Conservation (phyloP, 306 rosid species). For the Clitoria ternatea region DNA sequence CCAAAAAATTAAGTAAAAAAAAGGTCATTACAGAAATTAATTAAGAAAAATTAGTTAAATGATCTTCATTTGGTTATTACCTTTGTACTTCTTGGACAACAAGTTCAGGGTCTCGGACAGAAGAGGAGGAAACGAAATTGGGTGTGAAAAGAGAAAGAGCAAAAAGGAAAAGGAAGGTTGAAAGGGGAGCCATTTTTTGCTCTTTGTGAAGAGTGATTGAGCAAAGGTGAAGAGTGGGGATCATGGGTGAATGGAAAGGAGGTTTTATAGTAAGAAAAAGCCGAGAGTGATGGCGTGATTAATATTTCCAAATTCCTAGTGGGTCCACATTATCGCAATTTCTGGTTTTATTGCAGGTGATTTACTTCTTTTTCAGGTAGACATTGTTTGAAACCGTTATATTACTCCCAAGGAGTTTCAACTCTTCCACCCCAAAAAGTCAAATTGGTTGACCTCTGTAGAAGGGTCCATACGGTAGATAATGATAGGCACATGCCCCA, state of each 20-base stretch:
- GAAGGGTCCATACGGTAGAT: background rate
- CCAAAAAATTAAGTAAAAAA: too few relatives aligned
- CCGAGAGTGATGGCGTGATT: slow-evolving; percentile 97
- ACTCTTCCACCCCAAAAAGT: slow-evolving; percentile 22
- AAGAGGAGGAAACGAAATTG: slow-evolving; percentile 32
- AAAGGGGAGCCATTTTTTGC: slow-evolving; percentile 38
- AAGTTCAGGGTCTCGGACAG: slow-evolving; percentile 52
- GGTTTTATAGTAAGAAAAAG: slow-evolving; percentile 53
- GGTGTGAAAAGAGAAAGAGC: slow-evolving; percentile 29
- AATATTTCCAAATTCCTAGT: slow-evolving; percentile 18
- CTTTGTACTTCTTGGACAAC: slow-evolving; percentile 77
- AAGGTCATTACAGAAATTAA: too few relatives aligned
- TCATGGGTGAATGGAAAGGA: background rate
- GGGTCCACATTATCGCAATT: slow-evolving; percentile 48
- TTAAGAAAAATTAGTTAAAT: too few relatives aligned
- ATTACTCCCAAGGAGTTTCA: background rate
- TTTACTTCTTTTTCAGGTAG: background rate
- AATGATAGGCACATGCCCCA: background rate
- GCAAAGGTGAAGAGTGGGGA: slow-evolving; percentile 8
- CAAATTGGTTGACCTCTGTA: slow-evolving; percentile 46
- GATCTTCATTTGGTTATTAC: slow-evolving; percentile 18
- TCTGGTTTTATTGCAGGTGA: background rate
- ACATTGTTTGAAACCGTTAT: slow-evolving; percentile 49
- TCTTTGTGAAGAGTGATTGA: background rate
- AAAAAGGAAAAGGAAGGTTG: slow-evolving; percentile 24